A percentile compares a stretch with the other conserved stretches of the same genome.
These are phyloP conservation scores for Boletus speciosus DNA, from an alignment of 768 basidiomycete species.

Conservation along the genomic window DNA sequence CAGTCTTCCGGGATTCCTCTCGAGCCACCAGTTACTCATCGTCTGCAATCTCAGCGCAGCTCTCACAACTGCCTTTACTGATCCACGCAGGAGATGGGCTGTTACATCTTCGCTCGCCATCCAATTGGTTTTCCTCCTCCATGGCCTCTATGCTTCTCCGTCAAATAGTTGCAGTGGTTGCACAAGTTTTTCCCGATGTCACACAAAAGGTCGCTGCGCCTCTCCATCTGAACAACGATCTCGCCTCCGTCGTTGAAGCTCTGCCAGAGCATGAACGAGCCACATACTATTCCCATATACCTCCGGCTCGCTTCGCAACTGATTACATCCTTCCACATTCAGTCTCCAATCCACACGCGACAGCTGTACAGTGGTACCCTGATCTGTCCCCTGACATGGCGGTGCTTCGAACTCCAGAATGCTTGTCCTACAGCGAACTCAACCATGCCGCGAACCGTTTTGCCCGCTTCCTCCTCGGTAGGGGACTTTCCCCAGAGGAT, in stretches of 20 bases:
- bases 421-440: constrained; percentile 34
- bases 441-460: constrained; percentile 38
- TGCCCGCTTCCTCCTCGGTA: constrained; percentile 39
- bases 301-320: constrained; percentile 19
- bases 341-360: constrained; percentile 9
- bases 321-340: constrained; percentile 23
- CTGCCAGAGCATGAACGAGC: constrained; percentile 7
- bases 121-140: constrained; percentile 11
- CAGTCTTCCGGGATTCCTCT: constrained; percentile 14
- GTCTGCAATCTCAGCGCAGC: neutral
- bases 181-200: constrained; percentile 1
- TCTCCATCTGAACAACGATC: constrained; percentile 7
- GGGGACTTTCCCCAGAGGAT: constrained; percentile 37
- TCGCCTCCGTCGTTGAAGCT: constrained; percentile 19
- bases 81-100: constrained; percentile 3
- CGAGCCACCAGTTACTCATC: neutral
- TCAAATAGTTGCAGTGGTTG: constrained; percentile 13
- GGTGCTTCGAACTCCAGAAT: constrained; percentile 1
- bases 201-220: constrained; percentile 7
- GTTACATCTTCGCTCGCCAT: constrained; percentile 15
- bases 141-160: constrained; percentile 14
- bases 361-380: constrained; percentile 25
- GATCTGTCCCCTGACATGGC: constrained; percentile 2
- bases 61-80: constrained; percentile 7
- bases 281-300: constrained; percentile 16